Evolutionary conservation across 2,329 filamentous ascomycete species (phyloP).

Genomic region (Pyrenochaeta sp.): DNA sequence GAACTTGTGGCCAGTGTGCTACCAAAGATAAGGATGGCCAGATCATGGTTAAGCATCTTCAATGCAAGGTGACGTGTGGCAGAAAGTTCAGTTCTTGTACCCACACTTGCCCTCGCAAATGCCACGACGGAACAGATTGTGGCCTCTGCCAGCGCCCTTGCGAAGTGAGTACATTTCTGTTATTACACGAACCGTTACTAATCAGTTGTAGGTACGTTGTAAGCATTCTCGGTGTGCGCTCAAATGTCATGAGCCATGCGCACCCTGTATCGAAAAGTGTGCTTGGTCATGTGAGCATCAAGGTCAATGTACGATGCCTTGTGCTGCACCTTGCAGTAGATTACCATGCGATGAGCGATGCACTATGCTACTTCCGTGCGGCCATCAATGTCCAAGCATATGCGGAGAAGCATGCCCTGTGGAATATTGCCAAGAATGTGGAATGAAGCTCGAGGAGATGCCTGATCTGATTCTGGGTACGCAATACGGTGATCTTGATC

Average conservation of each 20-base stretch:
- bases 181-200: not conserved
- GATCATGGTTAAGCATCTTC: constrained; percentile 11
- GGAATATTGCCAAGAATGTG: constrained; percentile 34
- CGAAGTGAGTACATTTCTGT: constrained; percentile 21
- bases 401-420: constrained; percentile 41
- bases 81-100: constrained; percentile 38
- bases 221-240: constrained; percentile 34
- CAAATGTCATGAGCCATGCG: constrained; percentile 43
- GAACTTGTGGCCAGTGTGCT: constrained; percentile 61
- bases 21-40: constrained; percentile 35
- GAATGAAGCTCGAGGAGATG: constrained; percentile 18
- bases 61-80: constrained; percentile 35
- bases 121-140: constrained; percentile 39
- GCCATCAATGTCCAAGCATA: constrained; percentile 43
- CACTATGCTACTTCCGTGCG: constrained; percentile 32
- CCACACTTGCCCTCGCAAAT: constrained; percentile 34
- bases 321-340: constrained; percentile 42
- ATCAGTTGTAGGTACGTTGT: constrained; percentile 32
- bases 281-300: constrained; percentile 46
- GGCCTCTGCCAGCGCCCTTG: constrained; percentile 30
- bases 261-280: constrained; percentile 46
- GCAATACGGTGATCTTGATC: constrained; percentile 35
- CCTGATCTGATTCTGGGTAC: constrained; percentile 38
- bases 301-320: constrained; percentile 45
- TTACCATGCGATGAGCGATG: constrained; percentile 44